phyloP scores from a whole-genome alignment of 2,329 filamentous ascomycete genomes.

The Phaeomoniella chlamydospora region DNA sequence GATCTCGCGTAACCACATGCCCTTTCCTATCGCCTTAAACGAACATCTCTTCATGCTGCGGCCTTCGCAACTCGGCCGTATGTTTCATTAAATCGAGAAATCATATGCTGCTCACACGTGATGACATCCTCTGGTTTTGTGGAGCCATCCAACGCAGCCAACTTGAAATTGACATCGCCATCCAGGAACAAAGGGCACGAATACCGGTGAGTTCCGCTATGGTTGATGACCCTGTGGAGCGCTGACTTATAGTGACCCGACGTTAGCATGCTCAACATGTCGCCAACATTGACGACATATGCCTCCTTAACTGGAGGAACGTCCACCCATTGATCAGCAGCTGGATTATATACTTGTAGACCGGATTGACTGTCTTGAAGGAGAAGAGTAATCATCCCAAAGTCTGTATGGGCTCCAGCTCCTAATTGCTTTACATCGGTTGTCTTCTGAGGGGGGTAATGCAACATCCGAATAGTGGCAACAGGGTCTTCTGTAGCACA shows the following conservation, averaged over 20 bases:
- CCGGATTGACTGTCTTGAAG: slow-evolving; percentile 36
- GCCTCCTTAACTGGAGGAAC: slow-evolving; percentile 30
- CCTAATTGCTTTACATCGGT: slow-evolving; percentile 18
- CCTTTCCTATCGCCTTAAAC: no score
- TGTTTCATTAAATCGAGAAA: background rate
- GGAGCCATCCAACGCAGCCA: slow-evolving; percentile 9
- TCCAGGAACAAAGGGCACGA: slow-evolving; percentile 44
- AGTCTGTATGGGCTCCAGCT: slow-evolving; percentile 39
- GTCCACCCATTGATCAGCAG: slow-evolving; percentile 28
- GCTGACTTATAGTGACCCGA: slow-evolving; percentile 38
- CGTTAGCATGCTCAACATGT: slow-evolving; percentile 36
- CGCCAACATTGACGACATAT: slow-evolving; percentile 37
- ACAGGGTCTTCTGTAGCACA: slow-evolving; percentile 30
- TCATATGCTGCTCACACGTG: background rate
- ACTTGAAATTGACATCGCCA: slow-evolving; percentile 31
- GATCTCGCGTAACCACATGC: no score
- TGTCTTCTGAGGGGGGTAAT: slow-evolving; percentile 31
- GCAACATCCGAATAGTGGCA: slow-evolving; percentile 30
- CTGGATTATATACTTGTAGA: slow-evolving; percentile 34
- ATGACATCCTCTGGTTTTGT: background rate
- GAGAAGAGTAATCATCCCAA: slow-evolving; percentile 41
- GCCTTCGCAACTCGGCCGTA: background rate
- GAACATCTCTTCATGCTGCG: no score
- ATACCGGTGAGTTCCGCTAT: slow-evolving; percentile 34
- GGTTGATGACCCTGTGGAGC: slow-evolving; percentile 42